phyloP scores from a whole-genome alignment of 305 asterid genomes.

The Fraxinus ornus region DNA sequence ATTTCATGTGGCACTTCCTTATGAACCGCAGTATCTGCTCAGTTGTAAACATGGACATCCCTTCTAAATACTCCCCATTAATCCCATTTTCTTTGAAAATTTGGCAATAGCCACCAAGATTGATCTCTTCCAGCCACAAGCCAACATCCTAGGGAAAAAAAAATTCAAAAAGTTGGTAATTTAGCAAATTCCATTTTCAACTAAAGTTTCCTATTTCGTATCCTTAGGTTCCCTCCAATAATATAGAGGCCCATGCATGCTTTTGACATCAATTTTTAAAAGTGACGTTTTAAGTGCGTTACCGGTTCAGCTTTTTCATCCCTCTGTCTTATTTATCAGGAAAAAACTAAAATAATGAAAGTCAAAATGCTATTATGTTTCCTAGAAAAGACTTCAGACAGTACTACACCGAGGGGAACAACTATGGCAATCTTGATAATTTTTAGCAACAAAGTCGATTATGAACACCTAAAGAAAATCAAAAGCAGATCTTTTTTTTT shows the following conservation, averaged over 20 bases:
- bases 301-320: background rate
- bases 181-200: constrained; percentile 9
- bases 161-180: constrained; percentile 3
- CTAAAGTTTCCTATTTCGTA: background rate
- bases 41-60: constrained; percentile 97
- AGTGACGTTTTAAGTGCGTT: background rate
- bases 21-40: constrained; percentile 97
- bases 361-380: background rate
- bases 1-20: constrained; percentile 98
- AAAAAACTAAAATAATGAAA: background rate
- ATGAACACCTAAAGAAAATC: background rate
- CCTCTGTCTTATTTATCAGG: background rate
- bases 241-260: constrained; percentile 11
- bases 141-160: constrained; percentile 76
- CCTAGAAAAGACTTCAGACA: background rate
- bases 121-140: constrained; percentile 95
- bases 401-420: background rate
- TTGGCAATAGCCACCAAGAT: constrained; percentile 82
- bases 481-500: background rate
- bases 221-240: constrained; percentile 12
- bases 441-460: background rate
- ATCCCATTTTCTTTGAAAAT: constrained; percentile 89
- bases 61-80: constrained; percentile 96
- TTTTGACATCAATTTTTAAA: background rate
- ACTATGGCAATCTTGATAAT: background rate